Percentiles rank a stretch among this genome's conserved stretches.
These are phyloP conservation scores for Tetracladium marchalianum DNA, from an alignment of 495 filamentous ascomycete species.

Conservation along the genomic window DNA sequence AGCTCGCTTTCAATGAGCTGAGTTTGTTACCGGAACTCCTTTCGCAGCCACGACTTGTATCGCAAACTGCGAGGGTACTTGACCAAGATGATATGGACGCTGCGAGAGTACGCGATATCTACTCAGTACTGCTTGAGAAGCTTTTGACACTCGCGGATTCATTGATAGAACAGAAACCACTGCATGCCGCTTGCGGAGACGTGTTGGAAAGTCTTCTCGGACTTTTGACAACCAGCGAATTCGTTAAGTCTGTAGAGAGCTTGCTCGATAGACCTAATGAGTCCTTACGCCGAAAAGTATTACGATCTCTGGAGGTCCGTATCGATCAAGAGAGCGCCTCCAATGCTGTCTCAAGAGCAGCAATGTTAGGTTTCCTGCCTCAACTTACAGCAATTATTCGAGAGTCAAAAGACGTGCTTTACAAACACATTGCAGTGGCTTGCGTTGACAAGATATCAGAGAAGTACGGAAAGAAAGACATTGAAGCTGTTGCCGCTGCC, in stretches of 20 bases:
- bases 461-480: conserved; percentile 82
- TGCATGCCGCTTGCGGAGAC: conserved; percentile 55
- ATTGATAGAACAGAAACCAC: conserved; percentile 46
- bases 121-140: conserved; percentile 61
- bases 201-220: conserved; percentile 65
- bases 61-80: conserved; percentile 36
- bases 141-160: conserved; percentile 50
- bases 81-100: conserved; percentile 48
- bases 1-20: conserved; percentile 54
- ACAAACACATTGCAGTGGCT: conserved; percentile 71
- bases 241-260: conserved; percentile 72
- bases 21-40: conserved; percentile 45
- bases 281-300: conserved; percentile 64
- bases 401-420: conserved; percentile 54
- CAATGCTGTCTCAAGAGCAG: conserved; percentile 53
- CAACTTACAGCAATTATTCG: conserved; percentile 64
- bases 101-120: conserved; percentile 51
- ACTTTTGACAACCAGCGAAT: conserved; percentile 71
- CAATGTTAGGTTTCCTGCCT: conserved; percentile 69
- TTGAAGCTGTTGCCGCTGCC: conserved; percentile 51
- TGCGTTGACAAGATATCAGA: conserved; percentile 88
- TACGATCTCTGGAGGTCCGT: conserved; percentile 67
- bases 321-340: conserved; percentile 57
- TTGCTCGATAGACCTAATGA: conserved; percentile 64
- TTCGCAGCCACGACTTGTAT: conserved; percentile 35